These are phyloP conservation scores for Phlyctochytrium arcticum DNA, from an alignment of 192 early-diverging fungal species.

Conservation along the genomic window DNA sequence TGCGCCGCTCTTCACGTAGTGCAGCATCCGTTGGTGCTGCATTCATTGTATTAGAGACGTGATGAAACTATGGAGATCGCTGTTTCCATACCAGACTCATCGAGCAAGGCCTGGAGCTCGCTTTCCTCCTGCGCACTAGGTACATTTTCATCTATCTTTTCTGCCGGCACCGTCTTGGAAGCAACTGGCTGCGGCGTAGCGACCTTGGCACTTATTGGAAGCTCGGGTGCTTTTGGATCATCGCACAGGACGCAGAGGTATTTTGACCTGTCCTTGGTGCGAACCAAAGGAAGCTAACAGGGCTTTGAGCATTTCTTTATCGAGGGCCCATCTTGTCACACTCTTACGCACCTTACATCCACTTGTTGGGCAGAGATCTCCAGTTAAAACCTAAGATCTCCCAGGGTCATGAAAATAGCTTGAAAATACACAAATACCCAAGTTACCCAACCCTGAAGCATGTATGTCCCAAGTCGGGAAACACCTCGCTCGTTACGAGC, in stretches of 20 bases:
- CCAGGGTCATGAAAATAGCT: neutral
- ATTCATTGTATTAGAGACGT: no score
- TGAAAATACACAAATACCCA: neutral
- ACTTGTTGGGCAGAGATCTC: neutral
- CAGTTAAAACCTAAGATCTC: conserved; percentile 14
- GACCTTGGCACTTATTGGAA: neutral
- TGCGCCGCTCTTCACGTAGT: no score
- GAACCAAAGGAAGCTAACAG: conserved; percentile 16
- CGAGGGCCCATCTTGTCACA: neutral
- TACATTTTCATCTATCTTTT: neutral
- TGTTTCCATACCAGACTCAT: no score
- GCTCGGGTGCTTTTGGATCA: conserved; percentile 15
- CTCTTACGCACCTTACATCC: conserved; percentile 20
- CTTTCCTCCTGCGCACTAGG: neutral
- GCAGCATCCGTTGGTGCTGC: no score
- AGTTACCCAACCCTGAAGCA: conserved; percentile 31
- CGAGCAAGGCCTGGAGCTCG: no score
- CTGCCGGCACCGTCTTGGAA: neutral
- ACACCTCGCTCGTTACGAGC: conserved; percentile 14
- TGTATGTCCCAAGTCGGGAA: conserved; percentile 22
- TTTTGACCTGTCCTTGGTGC: conserved; percentile 12
- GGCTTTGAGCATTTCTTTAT: no score
- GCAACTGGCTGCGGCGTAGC: no score
- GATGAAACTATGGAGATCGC: no score
- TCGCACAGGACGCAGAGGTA: conserved; percentile 28